Percentiles rank a stretch among this genome's conserved stretches.
These are phyloP conservation scores for Pestalotiopsis sp. DNA, from an alignment of 2,329 filamentous ascomycete genomes.

Conservation along the genomic window DNA sequence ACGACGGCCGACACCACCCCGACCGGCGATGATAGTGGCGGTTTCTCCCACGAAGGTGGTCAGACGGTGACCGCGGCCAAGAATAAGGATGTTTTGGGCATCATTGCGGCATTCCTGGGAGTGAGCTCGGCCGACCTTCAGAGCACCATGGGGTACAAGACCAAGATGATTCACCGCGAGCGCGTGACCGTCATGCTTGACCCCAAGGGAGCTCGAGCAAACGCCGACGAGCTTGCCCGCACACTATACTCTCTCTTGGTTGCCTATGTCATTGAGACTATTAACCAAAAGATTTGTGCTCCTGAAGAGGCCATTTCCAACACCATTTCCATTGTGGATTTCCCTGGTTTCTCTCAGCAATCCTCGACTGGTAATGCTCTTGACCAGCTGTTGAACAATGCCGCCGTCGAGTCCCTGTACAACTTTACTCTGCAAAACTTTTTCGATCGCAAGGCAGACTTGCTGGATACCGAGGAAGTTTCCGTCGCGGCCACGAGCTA, in stretches of 20 bases:
- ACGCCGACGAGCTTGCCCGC: slow-evolving; percentile 91
- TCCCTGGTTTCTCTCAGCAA: slow-evolving; percentile 90
- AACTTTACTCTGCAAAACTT: slow-evolving; percentile 94
- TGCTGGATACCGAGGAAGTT: slow-evolving; percentile 93
- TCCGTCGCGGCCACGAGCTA: slow-evolving; percentile 90
- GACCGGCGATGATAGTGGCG: slow-evolving; percentile 87
- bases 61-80: slow-evolving; percentile 85
- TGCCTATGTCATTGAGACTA: slow-evolving; percentile 88
- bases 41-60: slow-evolving; percentile 92
- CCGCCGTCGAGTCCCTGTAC: slow-evolving; percentile 88
- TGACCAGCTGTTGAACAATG: slow-evolving; percentile 93
- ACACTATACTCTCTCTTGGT: slow-evolving; percentile 94
- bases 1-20: slow-evolving; percentile 78
- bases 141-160: slow-evolving; percentile 90
- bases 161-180: slow-evolving; percentile 93
- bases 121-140: slow-evolving; percentile 82
- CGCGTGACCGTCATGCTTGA: slow-evolving; percentile 99
- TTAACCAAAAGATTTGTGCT: slow-evolving; percentile 89
- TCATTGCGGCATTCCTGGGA: slow-evolving; percentile 93
- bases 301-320: slow-evolving; percentile 87
- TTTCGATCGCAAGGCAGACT: slow-evolving; percentile 91
- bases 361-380: slow-evolving; percentile 81
- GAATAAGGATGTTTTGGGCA: slow-evolving; percentile 87
- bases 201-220: slow-evolving; percentile 83
- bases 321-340: slow-evolving; percentile 93